Conservation (phyloP, 2,329 filamentous ascomycete species). For the Pyrenochaeta sp. region DNA sequence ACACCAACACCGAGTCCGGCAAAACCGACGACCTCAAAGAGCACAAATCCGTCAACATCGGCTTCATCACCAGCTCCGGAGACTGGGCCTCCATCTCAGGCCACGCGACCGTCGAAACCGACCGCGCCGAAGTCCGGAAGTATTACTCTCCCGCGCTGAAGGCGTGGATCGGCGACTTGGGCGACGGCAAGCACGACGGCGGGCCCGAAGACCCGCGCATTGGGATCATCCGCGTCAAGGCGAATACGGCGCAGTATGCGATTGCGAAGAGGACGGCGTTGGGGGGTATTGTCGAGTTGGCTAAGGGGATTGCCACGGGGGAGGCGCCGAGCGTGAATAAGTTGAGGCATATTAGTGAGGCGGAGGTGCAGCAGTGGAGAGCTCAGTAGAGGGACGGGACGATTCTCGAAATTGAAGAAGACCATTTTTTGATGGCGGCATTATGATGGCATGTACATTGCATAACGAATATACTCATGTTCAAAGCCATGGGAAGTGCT, state of each 20-base stretch:
- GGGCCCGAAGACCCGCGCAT: slow-evolving; percentile 82
- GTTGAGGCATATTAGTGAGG: slow-evolving; percentile 73
- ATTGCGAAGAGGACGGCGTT: slow-evolving; percentile 68
- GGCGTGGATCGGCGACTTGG: slow-evolving; percentile 84
- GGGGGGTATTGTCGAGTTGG: slow-evolving; percentile 72
- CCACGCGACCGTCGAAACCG: slow-evolving; percentile 71
- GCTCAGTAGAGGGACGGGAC: slow-evolving; percentile 31
- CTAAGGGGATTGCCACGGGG: slow-evolving; percentile 77
- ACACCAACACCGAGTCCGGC: slow-evolving; percentile 88
- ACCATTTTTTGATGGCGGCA: not conserved
- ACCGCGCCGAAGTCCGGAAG: slow-evolving; percentile 72
- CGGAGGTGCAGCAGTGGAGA: slow-evolving; percentile 46
- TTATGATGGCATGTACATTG: slow-evolving; percentile 1
- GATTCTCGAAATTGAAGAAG: not conserved
- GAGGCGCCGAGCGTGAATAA: slow-evolving; percentile 76
- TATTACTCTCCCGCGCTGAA: slow-evolving; percentile 74
- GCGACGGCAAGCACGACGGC: slow-evolving; percentile 81
- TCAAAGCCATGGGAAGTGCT: too few relatives aligned
- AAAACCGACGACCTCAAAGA: slow-evolving; percentile 82
- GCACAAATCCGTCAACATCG: slow-evolving; percentile 79
- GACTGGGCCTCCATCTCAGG: slow-evolving; percentile 92
- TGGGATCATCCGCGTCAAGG: slow-evolving; percentile 78
- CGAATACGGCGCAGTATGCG: slow-evolving; percentile 75
- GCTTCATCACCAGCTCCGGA: slow-evolving; percentile 77
- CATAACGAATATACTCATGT: too few relatives aligned